Conservation (phyloP, 768 basidiomycete genomes). For the Boletus rubroflammeus region DNA sequence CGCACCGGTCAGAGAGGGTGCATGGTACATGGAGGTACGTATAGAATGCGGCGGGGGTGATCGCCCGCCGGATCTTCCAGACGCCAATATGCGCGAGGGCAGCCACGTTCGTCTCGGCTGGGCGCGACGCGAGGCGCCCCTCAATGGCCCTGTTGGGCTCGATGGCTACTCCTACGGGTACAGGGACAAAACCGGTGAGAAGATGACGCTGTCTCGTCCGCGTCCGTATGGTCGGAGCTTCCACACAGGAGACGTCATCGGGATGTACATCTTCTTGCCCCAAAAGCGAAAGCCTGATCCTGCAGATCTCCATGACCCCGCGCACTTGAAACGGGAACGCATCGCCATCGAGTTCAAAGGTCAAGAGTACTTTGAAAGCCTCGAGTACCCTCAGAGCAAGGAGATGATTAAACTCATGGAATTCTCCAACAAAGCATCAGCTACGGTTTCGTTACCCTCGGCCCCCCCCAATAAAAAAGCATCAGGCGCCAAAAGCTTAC, state of each 20-base stretch:
- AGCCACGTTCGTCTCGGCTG: conserved; percentile 89
- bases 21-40: conserved; percentile 92
- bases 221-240: conserved; percentile 74
- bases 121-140: conserved; percentile 87
- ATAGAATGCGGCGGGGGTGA: conserved; percentile 74
- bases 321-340: conserved; percentile 81
- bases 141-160: conserved; percentile 89
- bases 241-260: conserved; percentile 82
- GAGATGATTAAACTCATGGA: conserved; percentile 93
- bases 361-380: conserved; percentile 93
- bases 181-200: conserved; percentile 91
- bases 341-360: conserved; percentile 94
- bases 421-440: conserved; percentile 56
- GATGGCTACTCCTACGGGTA: conserved; percentile 93
- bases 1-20: conserved; percentile 82
- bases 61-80: conserved; percentile 36
- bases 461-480: conserved; percentile 56
- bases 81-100: conserved; percentile 53
- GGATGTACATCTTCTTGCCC: conserved; percentile 91
- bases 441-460: conserved; percentile 54
- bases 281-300: conserved; percentile 52
- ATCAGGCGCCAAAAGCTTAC: conserved; percentile 63
- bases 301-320: conserved; percentile 73
- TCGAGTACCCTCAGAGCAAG: conserved; percentile 84
- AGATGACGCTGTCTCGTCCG: conserved; percentile 79